Evolutionary conservation across 2,329 filamentous ascomycete genomes (phyloP).

Genomic region (Venturia aucupariae): DNA sequence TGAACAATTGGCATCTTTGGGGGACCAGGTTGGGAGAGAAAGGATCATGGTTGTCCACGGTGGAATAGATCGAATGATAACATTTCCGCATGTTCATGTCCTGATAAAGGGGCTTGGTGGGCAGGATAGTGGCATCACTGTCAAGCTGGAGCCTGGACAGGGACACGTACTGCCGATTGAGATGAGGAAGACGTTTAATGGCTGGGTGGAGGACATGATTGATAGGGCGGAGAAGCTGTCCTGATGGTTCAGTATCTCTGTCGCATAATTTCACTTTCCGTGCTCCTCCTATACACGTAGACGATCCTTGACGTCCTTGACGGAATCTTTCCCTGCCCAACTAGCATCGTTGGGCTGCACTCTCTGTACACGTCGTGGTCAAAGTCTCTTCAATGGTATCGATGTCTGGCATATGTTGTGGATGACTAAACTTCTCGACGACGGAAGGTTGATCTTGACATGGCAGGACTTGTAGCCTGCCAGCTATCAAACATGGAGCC

Average conservation of each 20-base stretch:
- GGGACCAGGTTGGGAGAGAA: constrained; percentile 58
- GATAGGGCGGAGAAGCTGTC: constrained; percentile 30
- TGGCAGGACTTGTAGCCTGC: no score
- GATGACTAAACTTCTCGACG: no score
- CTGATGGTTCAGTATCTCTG: neutral
- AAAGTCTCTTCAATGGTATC: no score
- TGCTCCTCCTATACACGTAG: no score
- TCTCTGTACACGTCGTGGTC: no score
- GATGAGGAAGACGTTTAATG: constrained; percentile 58
- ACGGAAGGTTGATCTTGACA: no score
- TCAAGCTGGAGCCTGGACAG: constrained; percentile 56
- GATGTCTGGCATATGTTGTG: no score
- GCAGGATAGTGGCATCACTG: constrained; percentile 35
- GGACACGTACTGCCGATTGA: constrained; percentile 72
- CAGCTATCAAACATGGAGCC: no score
- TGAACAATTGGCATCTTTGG: constrained; percentile 56
- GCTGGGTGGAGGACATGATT: constrained; percentile 49
- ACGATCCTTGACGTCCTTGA: no score
- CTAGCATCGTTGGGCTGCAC: no score
- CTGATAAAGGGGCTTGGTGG: constrained; percentile 60
- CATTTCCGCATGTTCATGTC: constrained; percentile 57
- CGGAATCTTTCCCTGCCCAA: no score
- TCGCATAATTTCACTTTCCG: no score
- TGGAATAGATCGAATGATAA: constrained; percentile 68
- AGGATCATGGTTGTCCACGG: constrained; percentile 74